Evolutionary conservation across 2,329 filamentous ascomycete genomes (phyloP).

Genomic region (Aspergillus sp.): DNA sequence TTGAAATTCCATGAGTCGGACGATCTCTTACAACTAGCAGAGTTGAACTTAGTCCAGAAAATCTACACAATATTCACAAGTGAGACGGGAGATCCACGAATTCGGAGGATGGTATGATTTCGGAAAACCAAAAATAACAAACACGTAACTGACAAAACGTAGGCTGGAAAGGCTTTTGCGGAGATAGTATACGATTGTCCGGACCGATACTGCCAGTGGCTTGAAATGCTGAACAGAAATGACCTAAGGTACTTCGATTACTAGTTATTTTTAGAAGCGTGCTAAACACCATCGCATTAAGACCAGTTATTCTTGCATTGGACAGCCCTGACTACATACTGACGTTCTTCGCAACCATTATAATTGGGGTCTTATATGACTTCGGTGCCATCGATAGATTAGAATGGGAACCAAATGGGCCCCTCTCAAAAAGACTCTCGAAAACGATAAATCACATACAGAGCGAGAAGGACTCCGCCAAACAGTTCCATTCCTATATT

Average conservation of each 20-base stretch:
- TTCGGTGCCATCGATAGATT: not conserved
- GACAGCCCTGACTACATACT: conserved; percentile 16
- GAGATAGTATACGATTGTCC: conserved; percentile 21
- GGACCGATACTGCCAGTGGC: not conserved
- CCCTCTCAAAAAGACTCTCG: not conserved
- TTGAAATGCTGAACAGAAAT: not conserved
- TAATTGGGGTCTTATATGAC: conserved; percentile 18
- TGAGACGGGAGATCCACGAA: not conserved
- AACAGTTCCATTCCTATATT: conserved; percentile 11
- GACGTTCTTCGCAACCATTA: conserved; percentile 21
- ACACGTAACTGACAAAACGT: conserved; percentile 10
- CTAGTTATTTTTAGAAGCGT: not conserved
- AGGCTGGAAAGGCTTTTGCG: conserved; percentile 27
- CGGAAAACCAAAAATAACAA: not conserved
- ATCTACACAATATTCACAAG: conserved; percentile 12
- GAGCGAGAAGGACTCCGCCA: not conserved
- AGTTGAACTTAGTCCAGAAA: conserved; percentile 2
- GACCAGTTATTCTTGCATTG: not conserved
- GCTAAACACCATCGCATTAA: not conserved
- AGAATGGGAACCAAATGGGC: conserved; percentile 11
- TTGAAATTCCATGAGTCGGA: not conserved
- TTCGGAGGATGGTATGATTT: conserved; percentile 21
- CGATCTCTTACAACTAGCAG: not conserved
- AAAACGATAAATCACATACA: not conserved
- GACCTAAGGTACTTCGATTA: conserved; percentile 2